Percentiles rank a stretch among this genome's conserved stretches.
Evolutionary conservation across 345 rosid species (phyloP).

Genomic region (Trapa bicornis): DNA sequence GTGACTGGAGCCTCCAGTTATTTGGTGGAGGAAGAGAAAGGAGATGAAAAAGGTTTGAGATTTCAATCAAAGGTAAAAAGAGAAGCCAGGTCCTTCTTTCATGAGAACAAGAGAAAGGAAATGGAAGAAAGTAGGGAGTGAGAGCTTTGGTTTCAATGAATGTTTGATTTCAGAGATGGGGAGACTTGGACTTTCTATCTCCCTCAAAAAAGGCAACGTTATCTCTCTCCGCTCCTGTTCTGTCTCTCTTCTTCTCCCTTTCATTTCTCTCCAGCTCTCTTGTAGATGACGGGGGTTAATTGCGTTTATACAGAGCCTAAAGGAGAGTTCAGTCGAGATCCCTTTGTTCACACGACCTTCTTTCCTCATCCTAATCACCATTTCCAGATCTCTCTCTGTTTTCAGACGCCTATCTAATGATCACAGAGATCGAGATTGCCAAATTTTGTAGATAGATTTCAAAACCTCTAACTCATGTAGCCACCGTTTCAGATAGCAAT

Average conservation of each 20-base stretch:
- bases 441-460: background rate
- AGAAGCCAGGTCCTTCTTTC: too few relatives aligned
- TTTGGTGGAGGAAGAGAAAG: too few relatives aligned
- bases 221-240: background rate
- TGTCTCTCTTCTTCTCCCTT: background rate
- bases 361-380: too few relatives aligned
- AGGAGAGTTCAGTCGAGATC: constrained; percentile 11
- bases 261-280: background rate
- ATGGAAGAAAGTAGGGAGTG: background rate
- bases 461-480: background rate
- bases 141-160: background rate
- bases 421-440: background rate
- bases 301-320: constrained; percentile 24
- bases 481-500: too few relatives aligned
- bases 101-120: background rate
- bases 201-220: background rate
- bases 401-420: background rate
- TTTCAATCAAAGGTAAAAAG: too few relatives aligned
- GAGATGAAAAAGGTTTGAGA: too few relatives aligned
- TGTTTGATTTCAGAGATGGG: background rate
- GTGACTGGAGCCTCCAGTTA: too few relatives aligned
- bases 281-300: background rate
- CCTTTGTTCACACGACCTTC: constrained; percentile 14
- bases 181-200: too few relatives aligned
- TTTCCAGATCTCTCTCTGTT: too few relatives aligned